Evolutionary conservation across 345 rosid genomes (phyloP).

Genomic region (Camelina neglecta): DNA sequence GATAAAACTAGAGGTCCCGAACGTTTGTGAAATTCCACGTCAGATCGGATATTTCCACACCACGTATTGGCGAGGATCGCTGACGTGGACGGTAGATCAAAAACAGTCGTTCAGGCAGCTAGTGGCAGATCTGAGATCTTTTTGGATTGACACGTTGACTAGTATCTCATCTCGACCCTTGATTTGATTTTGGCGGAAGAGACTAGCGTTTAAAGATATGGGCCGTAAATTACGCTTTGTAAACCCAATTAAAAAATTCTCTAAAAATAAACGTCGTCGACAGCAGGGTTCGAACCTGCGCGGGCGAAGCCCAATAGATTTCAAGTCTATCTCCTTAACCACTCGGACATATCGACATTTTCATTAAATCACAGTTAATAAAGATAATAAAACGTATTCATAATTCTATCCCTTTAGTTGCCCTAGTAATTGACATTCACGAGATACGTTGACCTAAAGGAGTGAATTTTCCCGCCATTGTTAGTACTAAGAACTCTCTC

Average conservation of each 20-base stretch:
- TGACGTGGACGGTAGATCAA: constrained; percentile 60
- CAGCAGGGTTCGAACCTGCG: constrained; percentile 92
- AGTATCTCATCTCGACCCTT: constrained; percentile 28
- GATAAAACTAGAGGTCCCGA: constrained; percentile 50
- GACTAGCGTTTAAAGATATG: constrained; percentile 36
- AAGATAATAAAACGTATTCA: rapidly evolving
- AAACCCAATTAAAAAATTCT: neutral
- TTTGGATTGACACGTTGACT: constrained; percentile 24
- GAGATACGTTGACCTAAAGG: constrained; percentile 6
- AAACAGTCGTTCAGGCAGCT: constrained; percentile 35
- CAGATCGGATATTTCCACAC: constrained; percentile 45
- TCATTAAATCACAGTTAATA: rapidly evolving
- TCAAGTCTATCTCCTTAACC: constrained; percentile 99
- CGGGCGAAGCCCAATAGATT: constrained; percentile 82
- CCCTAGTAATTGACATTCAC: constrained; percentile 19
- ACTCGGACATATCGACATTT: constrained; percentile 94
- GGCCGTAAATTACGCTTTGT: constrained; percentile 8
- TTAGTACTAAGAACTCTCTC: constrained; percentile 22
- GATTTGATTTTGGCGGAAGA: constrained; percentile 33
- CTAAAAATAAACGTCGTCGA: constrained; percentile 47
- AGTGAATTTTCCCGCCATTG: constrained; percentile 44
- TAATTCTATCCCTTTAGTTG: neutral
- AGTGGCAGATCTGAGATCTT: constrained; percentile 36
- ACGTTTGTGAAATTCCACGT: constrained; percentile 46
- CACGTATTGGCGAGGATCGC: constrained; percentile 21